Percentiles rank a stretch among this genome's conserved stretches.
Evolutionary conservation across 257 asterid species (phyloP).

Genomic region (Craterostigma plantagineum): DNA sequence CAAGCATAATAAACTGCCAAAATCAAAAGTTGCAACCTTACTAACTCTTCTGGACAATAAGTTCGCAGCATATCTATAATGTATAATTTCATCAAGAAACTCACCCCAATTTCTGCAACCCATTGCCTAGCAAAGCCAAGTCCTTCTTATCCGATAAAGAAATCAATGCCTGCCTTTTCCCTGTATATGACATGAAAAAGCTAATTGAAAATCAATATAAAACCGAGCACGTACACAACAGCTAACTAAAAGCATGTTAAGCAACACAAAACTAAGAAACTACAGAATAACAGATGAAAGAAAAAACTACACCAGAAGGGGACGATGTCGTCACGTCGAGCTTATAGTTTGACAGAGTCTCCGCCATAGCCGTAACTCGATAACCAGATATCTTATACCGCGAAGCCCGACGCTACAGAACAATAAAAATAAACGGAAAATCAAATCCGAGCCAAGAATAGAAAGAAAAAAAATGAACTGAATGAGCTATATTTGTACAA

Average conservation of each 20-base stretch:
- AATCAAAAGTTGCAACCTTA: too few relatives aligned
- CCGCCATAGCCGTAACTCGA: slow-evolving; percentile 66
- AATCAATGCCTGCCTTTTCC: slow-evolving; percentile 62
- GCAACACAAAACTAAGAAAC: neutral
- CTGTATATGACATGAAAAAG: slow-evolving; percentile 14
- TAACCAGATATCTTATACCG: slow-evolving; percentile 15
- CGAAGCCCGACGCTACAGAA: slow-evolving; percentile 1
- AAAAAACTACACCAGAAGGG: slow-evolving; percentile 19
- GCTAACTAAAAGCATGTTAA: neutral
- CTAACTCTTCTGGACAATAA: too few relatives aligned
- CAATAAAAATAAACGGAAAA: neutral
- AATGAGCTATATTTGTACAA: too few relatives aligned
- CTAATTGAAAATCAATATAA: neutral
- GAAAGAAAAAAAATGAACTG: slow-evolving; percentile 7
- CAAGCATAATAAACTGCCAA: too few relatives aligned
- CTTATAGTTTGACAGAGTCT: slow-evolving; percentile 23
- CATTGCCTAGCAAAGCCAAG: slow-evolving; percentile 58
- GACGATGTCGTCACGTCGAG: slow-evolving; percentile 19
- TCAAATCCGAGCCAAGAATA: neutral
- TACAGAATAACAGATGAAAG: neutral
- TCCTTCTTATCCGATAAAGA: slow-evolving; percentile 85
- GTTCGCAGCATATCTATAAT: too few relatives aligned
- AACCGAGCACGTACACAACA: neutral
- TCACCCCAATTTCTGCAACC: slow-evolving; percentile 81
- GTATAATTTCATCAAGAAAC: neutral